phyloP scores from a whole-genome alignment of 2,329 filamentous ascomycete species.

The Botrytis galanthina region DNA sequence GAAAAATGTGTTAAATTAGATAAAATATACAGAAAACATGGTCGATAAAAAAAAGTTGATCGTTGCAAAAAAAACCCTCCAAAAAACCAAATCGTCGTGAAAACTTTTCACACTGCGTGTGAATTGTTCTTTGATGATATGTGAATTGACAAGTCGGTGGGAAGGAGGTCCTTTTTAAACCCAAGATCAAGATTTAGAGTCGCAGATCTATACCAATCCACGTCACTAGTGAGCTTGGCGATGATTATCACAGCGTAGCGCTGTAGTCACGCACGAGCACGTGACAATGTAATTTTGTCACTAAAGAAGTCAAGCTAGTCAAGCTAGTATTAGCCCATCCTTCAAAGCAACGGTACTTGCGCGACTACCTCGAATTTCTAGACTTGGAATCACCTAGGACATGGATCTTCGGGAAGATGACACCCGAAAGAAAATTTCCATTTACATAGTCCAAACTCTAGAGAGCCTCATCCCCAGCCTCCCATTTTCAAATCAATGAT shows the following conservation, averaged over 20 bases:
- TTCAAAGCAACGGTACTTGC: too few species aligned
- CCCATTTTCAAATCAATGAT: too few species aligned
- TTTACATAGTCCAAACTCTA: too few species aligned
- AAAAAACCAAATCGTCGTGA: neutral
- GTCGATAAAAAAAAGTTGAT: neutral
- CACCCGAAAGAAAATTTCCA: too few species aligned
- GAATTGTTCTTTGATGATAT: neutral
- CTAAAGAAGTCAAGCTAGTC: too few species aligned
- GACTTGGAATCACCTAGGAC: too few species aligned
- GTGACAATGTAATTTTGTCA: too few species aligned
- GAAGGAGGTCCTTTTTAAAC: neutral
- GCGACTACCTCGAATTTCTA: too few species aligned
- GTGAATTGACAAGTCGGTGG: neutral
- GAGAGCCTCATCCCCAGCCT: too few species aligned
- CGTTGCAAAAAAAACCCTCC: neutral
- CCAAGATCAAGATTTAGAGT: neutral
- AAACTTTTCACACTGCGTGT: neutral
- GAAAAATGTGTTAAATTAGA: neutral
- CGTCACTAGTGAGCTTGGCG: neutral
- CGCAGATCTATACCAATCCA: neutral
- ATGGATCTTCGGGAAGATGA: too few species aligned
- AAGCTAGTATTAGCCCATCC: fast-evolving
- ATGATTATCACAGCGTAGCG: neutral
- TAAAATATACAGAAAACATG: neutral
- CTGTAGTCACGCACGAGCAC: too few species aligned